phyloP scores from a whole-genome alignment of 352 stramenopile species.

The Pythium diclinum region DNA sequence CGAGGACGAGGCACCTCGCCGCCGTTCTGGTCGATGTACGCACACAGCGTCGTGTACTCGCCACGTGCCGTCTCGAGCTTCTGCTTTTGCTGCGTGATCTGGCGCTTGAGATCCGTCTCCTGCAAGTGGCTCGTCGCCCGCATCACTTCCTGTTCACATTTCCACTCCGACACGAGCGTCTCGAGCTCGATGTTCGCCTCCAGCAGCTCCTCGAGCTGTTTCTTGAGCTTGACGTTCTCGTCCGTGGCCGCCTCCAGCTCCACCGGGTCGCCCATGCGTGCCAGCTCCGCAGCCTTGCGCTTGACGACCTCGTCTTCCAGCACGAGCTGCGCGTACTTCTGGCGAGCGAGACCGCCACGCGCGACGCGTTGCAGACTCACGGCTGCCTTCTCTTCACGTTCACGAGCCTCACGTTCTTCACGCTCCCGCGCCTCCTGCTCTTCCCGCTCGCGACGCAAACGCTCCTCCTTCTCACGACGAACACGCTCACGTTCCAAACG shows the following conservation, averaged over 20 bases:
- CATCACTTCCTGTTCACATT: slow-evolving; percentile 50
- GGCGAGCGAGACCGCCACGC: slow-evolving; percentile 31
- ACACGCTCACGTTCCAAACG: slow-evolving; percentile 25
- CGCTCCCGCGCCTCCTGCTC: slow-evolving; percentile 32
- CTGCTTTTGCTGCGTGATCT: slow-evolving; percentile 46
- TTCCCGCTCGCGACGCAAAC: slow-evolving; percentile 28
- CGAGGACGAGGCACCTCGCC: slow-evolving; percentile 7
- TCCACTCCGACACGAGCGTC: slow-evolving; percentile 51
- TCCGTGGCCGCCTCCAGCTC: slow-evolving; percentile 42
- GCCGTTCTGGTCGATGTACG: slow-evolving; percentile 46
- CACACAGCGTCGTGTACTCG: slow-evolving; percentile 48
- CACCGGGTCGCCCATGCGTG: slow-evolving; percentile 11
- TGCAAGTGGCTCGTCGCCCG: slow-evolving; percentile 55
- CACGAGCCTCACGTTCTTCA: slow-evolving; percentile 20
- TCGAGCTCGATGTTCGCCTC: slow-evolving; percentile 60
- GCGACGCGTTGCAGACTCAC: slow-evolving; percentile 39
- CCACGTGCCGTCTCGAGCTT: slow-evolving; percentile 38
- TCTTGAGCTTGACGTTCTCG: slow-evolving; percentile 54
- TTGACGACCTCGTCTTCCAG: slow-evolving; percentile 35
- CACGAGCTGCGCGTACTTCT: slow-evolving; percentile 46
- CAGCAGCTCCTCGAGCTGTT: slow-evolving; percentile 57
- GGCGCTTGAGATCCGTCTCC: slow-evolving; percentile 54
- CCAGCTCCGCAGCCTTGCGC: slow-evolving; percentile 2
- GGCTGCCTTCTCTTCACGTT: slow-evolving; percentile 40
- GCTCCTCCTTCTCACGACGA: slow-evolving; percentile 39